phyloP scores from a whole-genome alignment of 495 filamentous ascomycete genomes.

The Aspergillus taichungensis region DNA sequence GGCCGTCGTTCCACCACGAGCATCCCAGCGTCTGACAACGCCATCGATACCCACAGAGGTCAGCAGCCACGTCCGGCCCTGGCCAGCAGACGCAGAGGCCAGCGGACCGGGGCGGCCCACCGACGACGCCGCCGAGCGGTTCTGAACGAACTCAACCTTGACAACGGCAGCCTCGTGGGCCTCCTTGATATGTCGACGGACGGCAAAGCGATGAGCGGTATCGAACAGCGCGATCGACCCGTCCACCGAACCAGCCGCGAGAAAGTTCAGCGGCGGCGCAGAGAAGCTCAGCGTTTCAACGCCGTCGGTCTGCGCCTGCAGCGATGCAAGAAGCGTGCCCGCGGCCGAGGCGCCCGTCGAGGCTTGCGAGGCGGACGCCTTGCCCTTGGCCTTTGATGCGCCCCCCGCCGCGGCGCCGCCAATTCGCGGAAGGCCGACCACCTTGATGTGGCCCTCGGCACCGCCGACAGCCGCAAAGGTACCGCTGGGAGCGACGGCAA shows the following conservation, averaged over 20 bases:
- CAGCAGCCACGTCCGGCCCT: conserved; percentile 51
- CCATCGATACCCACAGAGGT: conserved; percentile 82
- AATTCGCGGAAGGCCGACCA: conserved; percentile 70
- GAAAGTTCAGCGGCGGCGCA: conserved; percentile 58
- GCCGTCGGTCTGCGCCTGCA: conserved; percentile 65
- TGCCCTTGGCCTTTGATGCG: conserved; percentile 28
- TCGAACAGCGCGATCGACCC: conserved; percentile 87
- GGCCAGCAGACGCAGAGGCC: conserved; percentile 17
- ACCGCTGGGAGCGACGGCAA: conserved; percentile 70
- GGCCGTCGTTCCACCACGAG: conserved; percentile 63
- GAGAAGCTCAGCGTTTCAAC: conserved; percentile 85
- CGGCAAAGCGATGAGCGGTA: conserved; percentile 68
- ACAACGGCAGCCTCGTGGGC: conserved; percentile 83
- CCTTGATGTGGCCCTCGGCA: conserved; percentile 70
- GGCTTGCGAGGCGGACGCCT: conserved; percentile 22
- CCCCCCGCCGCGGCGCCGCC: conserved; percentile 21
- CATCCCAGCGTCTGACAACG: conserved; percentile 78
- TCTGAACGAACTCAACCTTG: conserved; percentile 77
- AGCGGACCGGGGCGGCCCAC: conserved; percentile 17
- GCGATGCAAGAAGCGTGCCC: conserved; percentile 67
- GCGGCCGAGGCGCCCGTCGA: conserved; percentile 49
- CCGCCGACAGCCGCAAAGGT: conserved; percentile 79
- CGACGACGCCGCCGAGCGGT: conserved; percentile 15
- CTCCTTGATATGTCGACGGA: conserved; percentile 66
- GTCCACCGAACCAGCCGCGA: conserved; percentile 87